Base-by-base conservation (phyloP, 1,139 yeast species). In the Candida anutae region DNA sequence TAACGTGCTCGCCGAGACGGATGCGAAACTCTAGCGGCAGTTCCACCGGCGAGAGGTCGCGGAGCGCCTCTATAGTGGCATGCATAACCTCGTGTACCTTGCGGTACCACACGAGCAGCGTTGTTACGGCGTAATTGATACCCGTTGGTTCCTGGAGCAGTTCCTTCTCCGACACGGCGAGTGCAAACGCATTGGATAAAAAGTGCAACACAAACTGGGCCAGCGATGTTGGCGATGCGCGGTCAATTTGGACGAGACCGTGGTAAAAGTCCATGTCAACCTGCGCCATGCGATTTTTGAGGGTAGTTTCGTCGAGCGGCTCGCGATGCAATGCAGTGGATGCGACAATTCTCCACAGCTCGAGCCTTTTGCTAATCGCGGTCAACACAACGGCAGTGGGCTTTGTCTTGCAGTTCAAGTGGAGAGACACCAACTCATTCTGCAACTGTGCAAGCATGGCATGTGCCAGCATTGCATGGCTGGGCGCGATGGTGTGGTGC, bases 161-260 rank as follows among this genome's bases (percentile, higher is more conserved):
- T 13, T 39, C 43, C n/a, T 32, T 24, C 19, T 53, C 55, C n/a
- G 48, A 38, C 8, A 56, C 38, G n/a, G 60, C 39, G 26, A 63
- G 48, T 6, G 65, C 51, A 37, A 62, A 63, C 15, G 62, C 61
- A 36, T 59, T 60, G 19, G 64, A 59, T 24, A 62, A 45, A 33
- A 60, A 65, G 33, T 63, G 69, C 16, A 63, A 47, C 4, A 67
- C 56, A 39, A 62, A 62, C 37, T 62, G 69, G 23, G 55, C 52
- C 28, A 60, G 53, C 32, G 61, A 61, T 13, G 58, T 52, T 4
- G 54, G 35, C 3, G 66, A 58, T 4, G 62, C 34, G 39, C 61
- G 68, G 40, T 64, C 71, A 16, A 64, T 36, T 37, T 63, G 70
- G 14, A 63, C 55, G 26, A 56, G 45, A 17, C 63, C 40, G 35